Percentiles rank a stretch among this genome's conserved stretches.
phyloP scores from a whole-genome alignment of 306 rosid species.

The Abrus pulchellus region DNA sequence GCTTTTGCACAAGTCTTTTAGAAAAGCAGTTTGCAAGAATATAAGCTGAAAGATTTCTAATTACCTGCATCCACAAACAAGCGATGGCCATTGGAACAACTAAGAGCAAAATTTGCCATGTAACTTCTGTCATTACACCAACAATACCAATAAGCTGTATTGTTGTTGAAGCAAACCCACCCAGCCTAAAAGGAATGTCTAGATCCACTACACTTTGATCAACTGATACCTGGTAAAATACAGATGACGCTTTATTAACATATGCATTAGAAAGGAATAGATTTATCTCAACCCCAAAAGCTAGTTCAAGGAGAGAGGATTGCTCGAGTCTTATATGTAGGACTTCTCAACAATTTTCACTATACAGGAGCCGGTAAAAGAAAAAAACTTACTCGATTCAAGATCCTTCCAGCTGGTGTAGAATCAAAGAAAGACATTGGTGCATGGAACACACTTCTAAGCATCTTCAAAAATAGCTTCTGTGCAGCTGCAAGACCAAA shows the following conservation, averaged over 20 bases:
- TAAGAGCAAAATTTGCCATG: constrained; percentile 97
- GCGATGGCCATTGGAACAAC: constrained; percentile 95
- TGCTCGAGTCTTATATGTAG: too few species aligned
- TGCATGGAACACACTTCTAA: constrained; percentile 87
- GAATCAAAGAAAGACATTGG: constrained; percentile 99
- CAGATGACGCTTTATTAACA: constrained; percentile 41
- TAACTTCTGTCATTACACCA: constrained; percentile 93
- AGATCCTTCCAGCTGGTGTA: constrained; percentile 97
- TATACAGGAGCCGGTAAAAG: constrained; percentile 13
- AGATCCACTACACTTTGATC: constrained; percentile 99
- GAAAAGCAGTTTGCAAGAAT: constrained; percentile 33
- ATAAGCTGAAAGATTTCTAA: constrained; percentile 42
- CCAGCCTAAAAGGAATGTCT: constrained; percentile 98
- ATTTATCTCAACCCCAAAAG: too few species aligned
- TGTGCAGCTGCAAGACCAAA: constrained; percentile 99
- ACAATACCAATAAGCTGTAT: constrained; percentile 97
- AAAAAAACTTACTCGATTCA: constrained; percentile 83
- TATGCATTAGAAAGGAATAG: too few species aligned
- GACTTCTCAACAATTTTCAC: neutral
- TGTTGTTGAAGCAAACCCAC: constrained; percentile 97
- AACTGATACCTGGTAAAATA: constrained; percentile 77
- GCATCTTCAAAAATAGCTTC: constrained; percentile 91
- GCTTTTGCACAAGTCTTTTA: constrained; percentile 5
- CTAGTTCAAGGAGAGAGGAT: too few species aligned
- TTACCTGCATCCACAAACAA: constrained; percentile 99